These are phyloP conservation scores for Entophlyctis helioformis DNA, from an alignment of 192 early-diverging fungal species.

Conservation along the genomic window DNA sequence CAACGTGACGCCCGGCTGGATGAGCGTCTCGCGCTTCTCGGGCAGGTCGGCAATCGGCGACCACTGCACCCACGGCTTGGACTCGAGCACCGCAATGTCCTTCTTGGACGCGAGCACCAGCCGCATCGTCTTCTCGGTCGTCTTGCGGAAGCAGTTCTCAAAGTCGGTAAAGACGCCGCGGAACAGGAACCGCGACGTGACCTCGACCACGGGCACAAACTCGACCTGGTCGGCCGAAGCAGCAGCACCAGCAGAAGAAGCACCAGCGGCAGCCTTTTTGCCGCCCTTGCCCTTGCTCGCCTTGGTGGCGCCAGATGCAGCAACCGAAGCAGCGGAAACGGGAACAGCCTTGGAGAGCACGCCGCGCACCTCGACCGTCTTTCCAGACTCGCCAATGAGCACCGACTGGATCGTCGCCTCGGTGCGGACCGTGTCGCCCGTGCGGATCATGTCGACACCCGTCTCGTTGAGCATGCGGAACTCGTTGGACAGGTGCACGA, in stretches of 20 bases:
- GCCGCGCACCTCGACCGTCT: slow-evolving; percentile 83
- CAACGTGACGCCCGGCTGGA: slow-evolving; percentile 46
- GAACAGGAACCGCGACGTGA: slow-evolving; percentile 84
- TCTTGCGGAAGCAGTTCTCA: slow-evolving; percentile 75
- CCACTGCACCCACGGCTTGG: slow-evolving; percentile 84
- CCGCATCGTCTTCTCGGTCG: slow-evolving; percentile 67
- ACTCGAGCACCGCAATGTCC: slow-evolving; percentile 80
- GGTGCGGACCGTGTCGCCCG: slow-evolving; percentile 76
- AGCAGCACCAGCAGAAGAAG: too few relatives aligned
- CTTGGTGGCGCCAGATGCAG: too few relatives aligned
- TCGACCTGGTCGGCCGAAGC: too few relatives aligned
- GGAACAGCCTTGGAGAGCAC: slow-evolving; percentile 30
- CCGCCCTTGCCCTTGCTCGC: slow-evolving; percentile 16
- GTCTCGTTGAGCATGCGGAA: slow-evolving; percentile 72
- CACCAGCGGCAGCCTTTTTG: too few relatives aligned
- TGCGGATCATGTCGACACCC: slow-evolving; percentile 57
- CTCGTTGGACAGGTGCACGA: slow-evolving; percentile 90
- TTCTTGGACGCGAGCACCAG: slow-evolving; percentile 59
- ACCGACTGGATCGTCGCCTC: slow-evolving; percentile 75
- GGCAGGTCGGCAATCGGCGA: slow-evolving; percentile 43
- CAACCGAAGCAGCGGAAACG: too few relatives aligned
- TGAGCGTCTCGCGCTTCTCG: too few relatives aligned
- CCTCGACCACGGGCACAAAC: slow-evolving; percentile 78
- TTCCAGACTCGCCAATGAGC: slow-evolving; percentile 79
- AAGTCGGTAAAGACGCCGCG: slow-evolving; percentile 82